Evolutionary conservation across 805 yeast species (phyloP), one percentile per base, ranked within the genome.

Genomic region (Nakazawaea siamensis): DNA sequence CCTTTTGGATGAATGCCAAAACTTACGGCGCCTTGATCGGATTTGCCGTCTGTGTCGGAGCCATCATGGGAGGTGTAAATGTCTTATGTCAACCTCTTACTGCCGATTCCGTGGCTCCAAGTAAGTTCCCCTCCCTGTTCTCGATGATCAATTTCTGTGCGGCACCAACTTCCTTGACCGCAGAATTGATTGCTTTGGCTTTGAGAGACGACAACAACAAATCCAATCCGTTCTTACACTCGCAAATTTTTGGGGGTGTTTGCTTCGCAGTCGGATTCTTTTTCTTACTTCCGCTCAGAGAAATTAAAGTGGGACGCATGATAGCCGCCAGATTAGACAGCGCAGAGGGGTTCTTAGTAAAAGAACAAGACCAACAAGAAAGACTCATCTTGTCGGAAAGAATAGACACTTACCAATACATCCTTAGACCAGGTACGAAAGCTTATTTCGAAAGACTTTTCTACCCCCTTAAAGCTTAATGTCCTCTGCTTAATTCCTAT

Each of bases 211-310:
- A 25, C 3, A 23, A 37, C 5, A 4, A 43, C 3, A 45, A 37
- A 16, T 11, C 18, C 24, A 34, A 16, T 39, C 82, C 84, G 2
- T 79, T 68, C 44, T 53, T 70, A 24, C 66, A 77, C 43, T 64
- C 80, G 1, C 85, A 78, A 46, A 60, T 76, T 1, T 76, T 75
- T 49, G 67, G 75, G 3, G 85, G 82, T 2, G 45, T 59, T 24
- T 51, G 68, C 29, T 69, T 66, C 42, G 47, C 67, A n/a, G 53
- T 52, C 9, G 68, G 69, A 0, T 47, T 67, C 9, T 5, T 72
- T 3, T 38, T 73, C 18, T 52, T 69, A 36, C 39, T 72, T 2
- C 55, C 71, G 1, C 55, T 73, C 15, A 60, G 87, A 43, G 79
- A 74, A 42, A 61, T 64, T 59, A 58, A 69, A 37, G 70, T 78